These are phyloP conservation scores for Curvularia lunata DNA, from an alignment of 2,329 filamentous ascomycete species.

Conservation along the genomic window DNA sequence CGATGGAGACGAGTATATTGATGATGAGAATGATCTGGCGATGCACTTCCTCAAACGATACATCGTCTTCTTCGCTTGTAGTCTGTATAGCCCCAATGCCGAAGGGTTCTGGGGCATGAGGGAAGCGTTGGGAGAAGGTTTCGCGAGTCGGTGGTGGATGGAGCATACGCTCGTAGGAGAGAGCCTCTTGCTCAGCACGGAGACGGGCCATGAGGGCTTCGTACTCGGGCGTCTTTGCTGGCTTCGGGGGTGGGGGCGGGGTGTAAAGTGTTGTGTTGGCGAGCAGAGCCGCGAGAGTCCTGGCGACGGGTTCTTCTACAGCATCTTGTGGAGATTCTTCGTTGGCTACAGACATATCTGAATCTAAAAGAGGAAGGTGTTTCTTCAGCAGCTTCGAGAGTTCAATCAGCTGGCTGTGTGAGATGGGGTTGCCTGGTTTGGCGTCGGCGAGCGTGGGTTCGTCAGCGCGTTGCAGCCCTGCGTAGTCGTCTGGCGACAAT, in stretches of 20 bases:
- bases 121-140: constrained; percentile 66
- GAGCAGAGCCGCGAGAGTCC: constrained; percentile 72
- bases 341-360: background rate
- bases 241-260: constrained; percentile 78
- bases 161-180: constrained; percentile 81
- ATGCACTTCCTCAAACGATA: constrained; percentile 75
- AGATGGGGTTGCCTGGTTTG: constrained; percentile 69
- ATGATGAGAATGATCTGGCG: constrained; percentile 84
- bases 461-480: constrained; percentile 32
- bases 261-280: constrained; percentile 74
- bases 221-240: constrained; percentile 74
- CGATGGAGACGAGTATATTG: constrained; percentile 86
- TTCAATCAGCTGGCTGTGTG: constrained; percentile 71
- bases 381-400: constrained; percentile 63
- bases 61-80: constrained; percentile 64
- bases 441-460: constrained; percentile 61
- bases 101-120: constrained; percentile 59
- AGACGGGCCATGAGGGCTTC: constrained; percentile 86
- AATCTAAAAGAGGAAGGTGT: constrained; percentile 13
- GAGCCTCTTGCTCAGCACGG: constrained; percentile 80
- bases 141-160: constrained; percentile 64
- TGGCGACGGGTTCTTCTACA: background rate
- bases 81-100: constrained; percentile 38
- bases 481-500: constrained; percentile 26
- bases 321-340: background rate